Base-by-base conservation (phyloP, 1,284 basidiomycete genomes). In the Fomitiporia mediterranea region DNA sequence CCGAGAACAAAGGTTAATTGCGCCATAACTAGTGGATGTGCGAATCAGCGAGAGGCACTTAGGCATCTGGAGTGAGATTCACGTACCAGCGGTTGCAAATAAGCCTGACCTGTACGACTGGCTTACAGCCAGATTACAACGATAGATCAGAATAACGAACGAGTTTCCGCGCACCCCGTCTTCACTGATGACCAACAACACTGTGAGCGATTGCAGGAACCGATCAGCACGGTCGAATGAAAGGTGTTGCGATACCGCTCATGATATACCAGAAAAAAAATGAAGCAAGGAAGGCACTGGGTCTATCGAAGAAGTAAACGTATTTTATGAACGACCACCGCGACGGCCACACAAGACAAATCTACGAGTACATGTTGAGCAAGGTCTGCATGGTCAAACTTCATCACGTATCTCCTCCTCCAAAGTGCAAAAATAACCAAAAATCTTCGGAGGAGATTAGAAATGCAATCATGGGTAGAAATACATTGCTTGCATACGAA, bases 251-350 rank as follows among this genome's bases (percentile, higher is more conserved):
- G 13, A 35, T 35, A 46, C n/a, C n/a, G n/a, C 52, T 46, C 13
- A 55, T 35, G 44, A 35, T 46, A 23, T 5, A 30, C 34, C 30
- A n/a, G n/a, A 32, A 30, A 15, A 50, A 21, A 19, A 50, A 23
- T 4, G 48, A 37, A 13, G 48, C 21, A 13, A 50, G 25, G 32
- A 55, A 49, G 13, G 53, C 46, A 23, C 38, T 15, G 23, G 32
- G 34, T 5, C 55, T 48, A 44, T 56, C 52, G 23, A 56, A 27
- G 28, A 56, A 40, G 39, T 43, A 56, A 11, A 56, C 21, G 28
- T 23, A 28, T 34, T 52, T 51, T 42, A 38, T 38, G 15, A 56
- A 34, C 7, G 48, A 47, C 55, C 48, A 52, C 32, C 42, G 32
- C 19, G 55, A 44, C 8, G 55, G 49, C 55, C 55, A 56, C 4